Conservation (phyloP, 495 filamentous ascomycete species). For the Cairneyella variabilis region DNA sequence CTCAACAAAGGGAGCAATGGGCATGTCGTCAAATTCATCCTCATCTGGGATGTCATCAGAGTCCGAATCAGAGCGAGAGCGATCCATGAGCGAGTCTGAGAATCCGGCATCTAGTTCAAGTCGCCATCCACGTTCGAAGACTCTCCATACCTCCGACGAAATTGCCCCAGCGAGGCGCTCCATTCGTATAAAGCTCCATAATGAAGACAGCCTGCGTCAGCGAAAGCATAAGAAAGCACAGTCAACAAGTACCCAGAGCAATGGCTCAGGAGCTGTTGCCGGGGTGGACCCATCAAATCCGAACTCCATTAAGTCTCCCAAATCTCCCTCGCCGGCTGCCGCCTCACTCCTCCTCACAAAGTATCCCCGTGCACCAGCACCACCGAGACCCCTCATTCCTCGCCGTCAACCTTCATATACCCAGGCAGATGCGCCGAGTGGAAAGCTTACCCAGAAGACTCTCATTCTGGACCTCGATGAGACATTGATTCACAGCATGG, state of each 20-base stretch:
- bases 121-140: constrained; percentile 28
- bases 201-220: constrained; percentile 66
- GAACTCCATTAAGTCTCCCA: too few relatives aligned
- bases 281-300: constrained; percentile 34
- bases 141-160: constrained; percentile 43
- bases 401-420: constrained; percentile 77
- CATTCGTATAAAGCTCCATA: constrained; percentile 86
- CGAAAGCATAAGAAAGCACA: constrained; percentile 55
- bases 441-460: constrained; percentile 69
- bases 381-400: constrained; percentile 86
- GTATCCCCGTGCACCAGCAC: constrained; percentile 84
- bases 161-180: constrained; percentile 66
- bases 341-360: constrained; percentile 67
- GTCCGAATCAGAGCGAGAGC: constrained; percentile 54
- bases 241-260: constrained; percentile 33
- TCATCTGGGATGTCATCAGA: constrained; percentile 56
- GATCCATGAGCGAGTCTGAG: constrained; percentile 22
- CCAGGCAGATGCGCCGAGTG: constrained; percentile 39
- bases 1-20: constrained; percentile 20
- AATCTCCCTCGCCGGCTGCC: constrained; percentile 87
- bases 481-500: constrained; percentile 94
- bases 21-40: constrained; percentile 50
- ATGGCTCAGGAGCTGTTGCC: constrained; percentile 27
- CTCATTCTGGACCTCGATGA: constrained; percentile 95
- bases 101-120: constrained; percentile 4